Percentiles rank a stretch among this genome's conserved stretches.
phyloP scores from a whole-genome alignment of 257 asterid species.

The Solanum chmielewskii region DNA sequence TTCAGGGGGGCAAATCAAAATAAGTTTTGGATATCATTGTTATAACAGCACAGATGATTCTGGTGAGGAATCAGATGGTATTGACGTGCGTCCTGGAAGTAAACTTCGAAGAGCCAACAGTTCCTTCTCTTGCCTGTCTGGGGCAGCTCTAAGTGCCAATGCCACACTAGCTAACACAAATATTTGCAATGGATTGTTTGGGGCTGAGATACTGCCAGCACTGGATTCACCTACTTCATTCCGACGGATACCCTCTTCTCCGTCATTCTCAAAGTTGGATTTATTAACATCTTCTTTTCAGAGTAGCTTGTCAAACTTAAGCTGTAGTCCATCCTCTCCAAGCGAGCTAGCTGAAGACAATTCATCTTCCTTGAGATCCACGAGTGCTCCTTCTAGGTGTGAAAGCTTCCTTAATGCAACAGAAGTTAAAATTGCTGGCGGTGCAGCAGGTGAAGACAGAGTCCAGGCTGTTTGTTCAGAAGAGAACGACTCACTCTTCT shows the following conservation, averaged over 20 bases:
- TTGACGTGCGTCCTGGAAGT: slow-evolving; percentile 43
- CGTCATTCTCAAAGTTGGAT: slow-evolving; percentile 35
- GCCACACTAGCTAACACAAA: slow-evolving; percentile 90
- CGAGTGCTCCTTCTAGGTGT: slow-evolving; percentile 36
- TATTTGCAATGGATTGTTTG: slow-evolving; percentile 85
- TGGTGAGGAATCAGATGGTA: slow-evolving; percentile 32
- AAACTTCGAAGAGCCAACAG: slow-evolving; percentile 41
- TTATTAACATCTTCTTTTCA: slow-evolving; percentile 66
- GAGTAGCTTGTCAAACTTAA: slow-evolving; percentile 65
- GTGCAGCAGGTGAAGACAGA: slow-evolving; percentile 97
- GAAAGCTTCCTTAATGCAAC: slow-evolving; percentile 58
- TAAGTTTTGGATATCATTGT: slow-evolving; percentile 87
- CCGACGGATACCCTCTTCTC: slow-evolving; percentile 71
- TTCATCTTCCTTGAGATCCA: slow-evolving; percentile 39
- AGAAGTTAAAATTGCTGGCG: slow-evolving; percentile 88
- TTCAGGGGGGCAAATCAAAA: slow-evolving; percentile 50
- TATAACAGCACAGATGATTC: slow-evolving; percentile 16
- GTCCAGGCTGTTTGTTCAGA: slow-evolving; percentile 97
- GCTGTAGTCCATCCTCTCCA: slow-evolving; percentile 74
- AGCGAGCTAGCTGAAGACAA: slow-evolving; percentile 45
- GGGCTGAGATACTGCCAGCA: slow-evolving; percentile 73
- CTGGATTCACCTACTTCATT: slow-evolving; percentile 84
- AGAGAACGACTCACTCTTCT: slow-evolving; percentile 83
- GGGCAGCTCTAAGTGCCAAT: slow-evolving; percentile 96
- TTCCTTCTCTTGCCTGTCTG: slow-evolving; percentile 87